Percentiles rank a stretch among this genome's conserved stretches.
Conservation (phyloP, 176 grass and related monocot species). For the Avena sativa region DNA sequence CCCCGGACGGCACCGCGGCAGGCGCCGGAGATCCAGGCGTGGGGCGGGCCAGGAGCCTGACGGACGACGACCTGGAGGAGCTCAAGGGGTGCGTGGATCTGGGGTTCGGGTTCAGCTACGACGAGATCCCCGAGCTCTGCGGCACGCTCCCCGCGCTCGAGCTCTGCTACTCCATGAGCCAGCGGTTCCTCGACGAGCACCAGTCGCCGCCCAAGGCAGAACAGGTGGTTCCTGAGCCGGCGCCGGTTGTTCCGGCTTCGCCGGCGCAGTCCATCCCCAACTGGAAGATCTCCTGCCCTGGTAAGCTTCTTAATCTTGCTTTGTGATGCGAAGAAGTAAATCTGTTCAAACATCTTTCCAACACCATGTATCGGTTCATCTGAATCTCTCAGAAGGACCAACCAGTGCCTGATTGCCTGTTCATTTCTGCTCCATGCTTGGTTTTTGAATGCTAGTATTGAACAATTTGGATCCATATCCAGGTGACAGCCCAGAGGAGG, state of each 20-base stretch:
- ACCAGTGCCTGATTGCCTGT: neutral
- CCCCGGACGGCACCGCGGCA: neutral
- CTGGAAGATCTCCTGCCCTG: conserved; percentile 71
- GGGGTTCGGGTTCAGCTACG: conserved; percentile 61
- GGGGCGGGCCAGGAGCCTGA: conserved; percentile 50
- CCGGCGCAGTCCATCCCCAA: conserved; percentile 38
- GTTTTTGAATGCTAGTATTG: too few species aligned
- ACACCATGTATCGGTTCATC: neutral
- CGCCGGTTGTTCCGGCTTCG: neutral
- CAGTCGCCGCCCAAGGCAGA: neutral
- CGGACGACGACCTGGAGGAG: conserved; percentile 60
- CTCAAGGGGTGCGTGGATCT: conserved; percentile 66
- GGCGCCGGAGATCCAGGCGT: neutral
- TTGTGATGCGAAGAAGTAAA: neutral
- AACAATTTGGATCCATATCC: too few species aligned
- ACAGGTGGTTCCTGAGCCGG: neutral
- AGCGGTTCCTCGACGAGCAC: conserved; percentile 48
- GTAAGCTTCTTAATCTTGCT: conserved; percentile 43
- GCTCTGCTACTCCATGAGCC: conserved; percentile 69
- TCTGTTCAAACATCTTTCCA: too few species aligned
- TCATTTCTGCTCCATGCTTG: too few species aligned
- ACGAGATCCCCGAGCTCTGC: conserved; percentile 66
- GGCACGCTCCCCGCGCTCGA: conserved; percentile 57
- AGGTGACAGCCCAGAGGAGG: conserved; percentile 53
- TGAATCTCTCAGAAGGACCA: too few species aligned